Conservation (phyloP, 176 grass and related monocot genomes). For the Stipa capillata region DNA sequence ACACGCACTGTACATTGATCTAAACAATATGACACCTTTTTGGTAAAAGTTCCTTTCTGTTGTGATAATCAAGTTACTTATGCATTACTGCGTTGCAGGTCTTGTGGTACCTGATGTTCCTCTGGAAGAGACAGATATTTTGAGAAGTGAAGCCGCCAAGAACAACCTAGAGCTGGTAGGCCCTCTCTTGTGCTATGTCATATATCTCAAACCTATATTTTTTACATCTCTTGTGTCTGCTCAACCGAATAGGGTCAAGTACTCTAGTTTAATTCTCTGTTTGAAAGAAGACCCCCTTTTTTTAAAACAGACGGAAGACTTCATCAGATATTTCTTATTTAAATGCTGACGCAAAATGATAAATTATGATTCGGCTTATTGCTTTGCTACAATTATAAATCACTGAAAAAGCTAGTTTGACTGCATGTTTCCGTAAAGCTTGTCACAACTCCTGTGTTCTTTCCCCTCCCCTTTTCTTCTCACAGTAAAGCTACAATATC, state of each 20-base stretch:
- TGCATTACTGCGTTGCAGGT: constrained; percentile 34
- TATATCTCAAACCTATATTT: neutral
- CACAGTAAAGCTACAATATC: neutral
- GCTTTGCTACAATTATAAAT: neutral
- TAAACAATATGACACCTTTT: neutral
- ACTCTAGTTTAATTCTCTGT: neutral
- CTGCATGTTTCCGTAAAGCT: neutral
- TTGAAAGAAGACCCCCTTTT: neutral
- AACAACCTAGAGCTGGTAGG: constrained; percentile 80
- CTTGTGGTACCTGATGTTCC: constrained; percentile 94
- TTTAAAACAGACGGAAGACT: too few relatives aligned
- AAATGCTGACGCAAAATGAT: neutral
- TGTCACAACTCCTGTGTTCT: neutral
- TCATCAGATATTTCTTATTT: neutral
- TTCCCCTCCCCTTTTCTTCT: neutral
- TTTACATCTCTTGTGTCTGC: neutral
- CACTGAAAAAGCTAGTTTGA: neutral
- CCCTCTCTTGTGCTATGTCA: neutral
- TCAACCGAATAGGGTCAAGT: neutral
- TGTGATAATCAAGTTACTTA: neutral
- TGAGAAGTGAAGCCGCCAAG: constrained; percentile 58
- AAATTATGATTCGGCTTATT: neutral
- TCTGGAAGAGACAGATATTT: constrained; percentile 66
- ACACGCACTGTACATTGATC: neutral
- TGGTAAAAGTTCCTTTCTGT: neutral